Conservation (phyloP, 805 yeast species). For the Ogataea methanolica region DNA sequence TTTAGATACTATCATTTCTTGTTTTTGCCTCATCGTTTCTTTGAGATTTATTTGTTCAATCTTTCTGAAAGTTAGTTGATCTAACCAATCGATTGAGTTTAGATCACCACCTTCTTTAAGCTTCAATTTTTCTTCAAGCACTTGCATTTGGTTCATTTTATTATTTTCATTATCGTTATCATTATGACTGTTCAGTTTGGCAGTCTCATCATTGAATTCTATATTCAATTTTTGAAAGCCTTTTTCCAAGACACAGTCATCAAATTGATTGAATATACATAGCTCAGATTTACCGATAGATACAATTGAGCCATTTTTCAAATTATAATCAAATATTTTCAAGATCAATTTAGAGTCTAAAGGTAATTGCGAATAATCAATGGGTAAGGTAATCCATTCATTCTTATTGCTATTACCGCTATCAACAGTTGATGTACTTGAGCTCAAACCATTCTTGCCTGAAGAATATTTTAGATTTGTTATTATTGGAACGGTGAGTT, state of each 20-base stretch:
- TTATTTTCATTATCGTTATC: conserved; percentile 10
- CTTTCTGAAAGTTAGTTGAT: conserved; percentile 53
- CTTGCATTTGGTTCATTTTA: conserved; percentile 34
- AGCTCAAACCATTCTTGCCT: not conserved
- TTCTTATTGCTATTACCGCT: conserved; percentile 25
- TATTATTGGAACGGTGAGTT: conserved; percentile 19
- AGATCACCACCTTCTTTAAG: conserved; percentile 66
- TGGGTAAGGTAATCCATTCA: conserved; percentile 69
- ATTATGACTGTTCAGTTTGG: not conserved
- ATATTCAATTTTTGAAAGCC: conserved; percentile 63
- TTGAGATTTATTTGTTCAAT: conserved; percentile 37
- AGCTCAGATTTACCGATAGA: conserved; percentile 61
- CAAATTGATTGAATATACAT: conserved; percentile 45
- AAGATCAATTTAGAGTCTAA: conserved; percentile 55
- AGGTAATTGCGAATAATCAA: conserved; percentile 67
- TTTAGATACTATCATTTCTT: conserved; percentile 8
- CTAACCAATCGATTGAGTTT: conserved; percentile 66
- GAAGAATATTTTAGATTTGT: conserved; percentile 15
- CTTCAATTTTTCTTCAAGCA: conserved; percentile 51
- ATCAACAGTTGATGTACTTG: not conserved
- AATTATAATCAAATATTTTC: conserved; percentile 60
- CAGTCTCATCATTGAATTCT: conserved; percentile 2
- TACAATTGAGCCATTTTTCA: conserved; percentile 40
- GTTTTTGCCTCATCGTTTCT: conserved; percentile 6
- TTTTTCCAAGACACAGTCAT: conserved; percentile 53